Base-by-base conservation (phyloP, 139 green algal species). In the Chlamydomonas asymmetrica region DNA sequence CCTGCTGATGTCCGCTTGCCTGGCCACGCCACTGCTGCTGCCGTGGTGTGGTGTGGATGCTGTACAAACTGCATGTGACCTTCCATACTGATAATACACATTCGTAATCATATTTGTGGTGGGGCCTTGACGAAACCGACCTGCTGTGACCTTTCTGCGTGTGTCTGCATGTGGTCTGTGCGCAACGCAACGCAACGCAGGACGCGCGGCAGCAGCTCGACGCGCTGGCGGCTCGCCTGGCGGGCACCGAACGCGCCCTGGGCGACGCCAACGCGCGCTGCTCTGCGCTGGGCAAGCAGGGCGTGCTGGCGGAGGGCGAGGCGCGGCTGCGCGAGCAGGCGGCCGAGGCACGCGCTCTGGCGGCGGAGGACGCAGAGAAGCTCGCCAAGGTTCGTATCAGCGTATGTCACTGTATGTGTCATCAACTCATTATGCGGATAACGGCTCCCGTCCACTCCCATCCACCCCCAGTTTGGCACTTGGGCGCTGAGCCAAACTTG, bases 281-380 rank as follows among this genome's bases (percentile, higher is more conserved):
- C 38, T 39, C 63, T 4, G 48, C 73, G 29, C 76, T 82, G 4
- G 78, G 67, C 69, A 66, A 61, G 4, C 68, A 73, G 39, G 22
- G 78, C 62, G 76, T 75, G 40, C 63, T 82, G 22, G 50, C 69
- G 39, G 76, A 82, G 5, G 78, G 68, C 63, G 76, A 82, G 32
- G 27, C 76, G 50, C 61, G 69, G 43, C 68, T 82, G 18, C 74
- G 74, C 62, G 64, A 67, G 45, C 71, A 77, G 59, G 71, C 68
- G 71, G 59, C 69, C 3, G 3, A 70, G 59, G 41, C 71, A 9
- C 41, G 71, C 0, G 71, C 62, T 32, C 59, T 63, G 71, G 60
- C 71, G 59, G 71, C 71, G 20, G 71, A 77, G 59, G 71, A 77
- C 59, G 60, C 25, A 2, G 71, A 77, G 60, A 54, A 64, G 57